Evolutionary conservation across 2,329 filamentous ascomycete species (phyloP), one percentile per base, ranked within the genome.

Genomic region (Monosporascus sp.): DNA sequence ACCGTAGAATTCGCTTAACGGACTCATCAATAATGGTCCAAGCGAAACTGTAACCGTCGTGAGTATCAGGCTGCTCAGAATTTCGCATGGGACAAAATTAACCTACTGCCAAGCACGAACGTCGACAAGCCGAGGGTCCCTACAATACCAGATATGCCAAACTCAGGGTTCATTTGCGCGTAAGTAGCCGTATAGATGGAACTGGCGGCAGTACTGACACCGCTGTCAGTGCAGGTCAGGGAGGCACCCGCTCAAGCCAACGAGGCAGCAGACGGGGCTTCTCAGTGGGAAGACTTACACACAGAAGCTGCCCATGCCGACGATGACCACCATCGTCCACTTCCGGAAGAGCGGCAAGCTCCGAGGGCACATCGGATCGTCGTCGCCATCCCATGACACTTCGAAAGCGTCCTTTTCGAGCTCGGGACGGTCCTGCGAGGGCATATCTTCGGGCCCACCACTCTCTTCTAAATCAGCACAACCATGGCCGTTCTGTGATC

Each of bases 131-230:
- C 93, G 9, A 96, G 70, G 3, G 90, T 91, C 14, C 87, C 89
- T 24, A 95, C 79, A 49, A 89, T 76, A 52, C 82, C 79, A 0
- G 88, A 87, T 62, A 81, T 81, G 59, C 81, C 73, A 62, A 96
- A 95, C 55, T 95, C 88, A 26, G 76, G 72, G 57, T 86, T 83
- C 71, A 96, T 83, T 69, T 94, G 88, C 18, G 64, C 67, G 68
- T 96, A 97, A 0, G 89, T 94, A 14, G 84, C 83, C 0, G 91
- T 93, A 70, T 97, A 96, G 62, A 96, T 84, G n/a, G 91, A 94
- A 48, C 88, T 92, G 1, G 89, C 84, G 66, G 87, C 91, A 8
- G 91, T 96, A 51, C 88, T 91, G 62, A 2, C 9, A 50, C 22
- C n/a, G 11, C 50, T 15, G 20, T 62, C 53, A 60, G 52, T 51